Percentiles rank a stretch among this genome's conserved stretches.
Conservation (phyloP, 352 stramenopile species). For the Phytophthora crassamura region DNA sequence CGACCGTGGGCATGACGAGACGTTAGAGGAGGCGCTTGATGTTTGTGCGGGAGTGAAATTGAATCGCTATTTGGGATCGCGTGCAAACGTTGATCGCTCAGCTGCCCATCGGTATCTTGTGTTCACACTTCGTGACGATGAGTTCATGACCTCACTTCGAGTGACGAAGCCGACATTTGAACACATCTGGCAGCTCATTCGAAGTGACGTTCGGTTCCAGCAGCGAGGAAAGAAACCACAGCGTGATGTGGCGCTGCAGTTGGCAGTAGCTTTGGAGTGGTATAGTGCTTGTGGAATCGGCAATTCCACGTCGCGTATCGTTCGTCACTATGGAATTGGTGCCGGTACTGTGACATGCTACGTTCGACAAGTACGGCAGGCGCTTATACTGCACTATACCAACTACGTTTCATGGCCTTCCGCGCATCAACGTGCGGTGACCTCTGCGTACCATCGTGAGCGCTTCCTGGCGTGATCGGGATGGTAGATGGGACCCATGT, state of each 20-base stretch:
- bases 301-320: background rate
- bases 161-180: no score
- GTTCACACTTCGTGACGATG: no score
- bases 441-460: slow-evolving; percentile 8
- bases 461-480: background rate
- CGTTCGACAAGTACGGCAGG: background rate
- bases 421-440: background rate
- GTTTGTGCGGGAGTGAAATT: no score
- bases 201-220: no score
- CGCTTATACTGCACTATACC: background rate
- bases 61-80: no score
- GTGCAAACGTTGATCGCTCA: no score
- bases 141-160: no score
- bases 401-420: background rate
- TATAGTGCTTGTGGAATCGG: slow-evolving; percentile 11
- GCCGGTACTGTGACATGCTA: slow-evolving; percentile 1
- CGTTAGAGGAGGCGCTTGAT: no score
- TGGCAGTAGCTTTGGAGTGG: slow-evolving; percentile 6
- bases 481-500: slow-evolving; percentile 9
- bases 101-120: no score
- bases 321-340: background rate
- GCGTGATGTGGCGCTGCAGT: slow-evolving; percentile 1
- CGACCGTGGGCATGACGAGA: no score
- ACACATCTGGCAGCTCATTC: no score
- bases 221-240: slow-evolving; percentile 1